phyloP scores from a whole-genome alignment of 352 stramenopile species.

The Phytophthora quininea region DNA sequence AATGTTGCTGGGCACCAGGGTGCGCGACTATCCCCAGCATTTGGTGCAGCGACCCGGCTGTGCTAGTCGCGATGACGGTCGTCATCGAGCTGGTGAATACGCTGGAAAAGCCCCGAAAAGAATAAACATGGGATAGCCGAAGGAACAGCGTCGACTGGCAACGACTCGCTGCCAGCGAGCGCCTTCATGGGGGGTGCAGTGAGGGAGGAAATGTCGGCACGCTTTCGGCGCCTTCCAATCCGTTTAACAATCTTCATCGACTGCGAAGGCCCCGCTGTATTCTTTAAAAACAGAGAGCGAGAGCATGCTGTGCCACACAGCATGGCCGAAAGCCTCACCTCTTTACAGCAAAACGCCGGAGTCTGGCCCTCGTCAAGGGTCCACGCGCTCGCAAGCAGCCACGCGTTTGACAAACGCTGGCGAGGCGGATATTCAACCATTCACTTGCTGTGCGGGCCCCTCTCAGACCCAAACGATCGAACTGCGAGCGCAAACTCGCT shows the following conservation, averaged over 20 bases:
- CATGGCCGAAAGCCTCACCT: no score
- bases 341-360: no score
- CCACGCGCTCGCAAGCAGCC: no score
- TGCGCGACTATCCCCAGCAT: slow-evolving; percentile 13
- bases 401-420: no score
- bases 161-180: not conserved
- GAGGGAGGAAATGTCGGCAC: no score
- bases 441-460: not conserved
- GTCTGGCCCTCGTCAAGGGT: no score
- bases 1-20: not conserved
- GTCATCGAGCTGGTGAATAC: slow-evolving; percentile 9
- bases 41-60: slow-evolving; percentile 6
- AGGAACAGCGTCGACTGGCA: not conserved
- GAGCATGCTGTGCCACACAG: no score
- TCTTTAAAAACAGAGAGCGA: no score
- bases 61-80: slow-evolving; percentile 6
- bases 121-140: slow-evolving; percentile 3
- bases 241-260: no score
- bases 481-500: not conserved
- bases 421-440: not conserved
- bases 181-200: no score
- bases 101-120: not conserved
- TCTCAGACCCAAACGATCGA: not conserved
- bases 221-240: no score
- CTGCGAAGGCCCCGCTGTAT: no score